phyloP scores from a whole-genome alignment of 192 early-diverging fungal species.

The Podila clonocystis region DNA sequence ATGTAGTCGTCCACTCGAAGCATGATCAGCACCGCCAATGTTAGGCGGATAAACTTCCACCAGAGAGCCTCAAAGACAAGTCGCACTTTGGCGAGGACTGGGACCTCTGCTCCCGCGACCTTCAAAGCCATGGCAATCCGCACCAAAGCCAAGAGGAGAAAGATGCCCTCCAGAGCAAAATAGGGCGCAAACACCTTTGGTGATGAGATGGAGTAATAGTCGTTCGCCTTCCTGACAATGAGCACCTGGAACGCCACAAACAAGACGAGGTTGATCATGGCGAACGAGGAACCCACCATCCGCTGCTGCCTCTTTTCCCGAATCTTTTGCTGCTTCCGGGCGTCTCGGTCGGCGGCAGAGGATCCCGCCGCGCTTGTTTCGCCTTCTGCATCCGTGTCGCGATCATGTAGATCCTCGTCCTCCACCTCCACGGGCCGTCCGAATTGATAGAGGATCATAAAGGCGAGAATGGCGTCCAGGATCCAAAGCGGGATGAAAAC shows the following conservation, averaged over 20 bases:
- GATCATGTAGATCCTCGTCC: slow-evolving; percentile 41
- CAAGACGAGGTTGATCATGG: slow-evolving; percentile 60
- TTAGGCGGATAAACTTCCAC: slow-evolving; percentile 70
- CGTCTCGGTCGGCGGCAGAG: not conserved
- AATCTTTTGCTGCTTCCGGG: not conserved
- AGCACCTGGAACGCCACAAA: slow-evolving; percentile 80
- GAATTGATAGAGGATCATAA: slow-evolving; percentile 41
- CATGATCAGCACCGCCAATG: slow-evolving; percentile 71
- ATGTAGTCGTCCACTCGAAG: slow-evolving; percentile 62
- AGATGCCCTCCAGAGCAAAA: slow-evolving; percentile 76
- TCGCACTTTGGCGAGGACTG: not conserved
- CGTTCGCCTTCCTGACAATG: slow-evolving; percentile 75
- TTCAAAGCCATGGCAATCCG: slow-evolving; percentile 41
- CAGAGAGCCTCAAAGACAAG: slow-evolving; percentile 61
- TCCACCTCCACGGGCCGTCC: slow-evolving; percentile 50
- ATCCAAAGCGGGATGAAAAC: slow-evolving; percentile 88
- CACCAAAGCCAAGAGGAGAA: slow-evolving; percentile 61
- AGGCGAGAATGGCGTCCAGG: slow-evolving; percentile 59
- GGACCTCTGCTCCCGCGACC: slow-evolving; percentile 3
- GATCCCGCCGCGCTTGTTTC: not conserved
- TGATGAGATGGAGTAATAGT: slow-evolving; percentile 61
- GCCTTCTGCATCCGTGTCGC: slow-evolving; percentile 1
- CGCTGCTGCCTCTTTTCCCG: not conserved
- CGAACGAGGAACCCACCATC: not conserved
- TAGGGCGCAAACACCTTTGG: slow-evolving; percentile 81